These are phyloP conservation scores for Ogataea trehalophila DNA, from an alignment of 805 yeast species.

Conservation along the genomic window DNA sequence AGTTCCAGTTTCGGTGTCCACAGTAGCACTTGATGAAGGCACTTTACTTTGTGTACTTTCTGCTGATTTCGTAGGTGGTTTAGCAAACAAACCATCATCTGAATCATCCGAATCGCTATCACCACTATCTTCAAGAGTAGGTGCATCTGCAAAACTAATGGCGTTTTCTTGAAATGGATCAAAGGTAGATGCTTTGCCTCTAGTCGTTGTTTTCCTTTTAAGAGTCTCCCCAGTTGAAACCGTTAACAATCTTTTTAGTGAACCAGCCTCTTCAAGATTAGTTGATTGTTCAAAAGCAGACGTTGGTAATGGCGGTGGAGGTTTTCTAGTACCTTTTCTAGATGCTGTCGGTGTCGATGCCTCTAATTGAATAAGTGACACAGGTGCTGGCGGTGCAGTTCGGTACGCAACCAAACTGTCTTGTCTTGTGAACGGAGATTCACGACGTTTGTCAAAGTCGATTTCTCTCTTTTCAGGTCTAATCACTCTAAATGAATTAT, in stretches of 20 bases:
- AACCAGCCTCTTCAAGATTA: background rate
- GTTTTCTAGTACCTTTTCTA: conserved; percentile 16
- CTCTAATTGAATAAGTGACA: conserved; percentile 40
- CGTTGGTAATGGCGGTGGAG: conserved; percentile 22
- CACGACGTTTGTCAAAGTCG: conserved; percentile 74
- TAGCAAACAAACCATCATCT: conserved; percentile 60
- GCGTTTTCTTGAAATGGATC: conserved; percentile 68
- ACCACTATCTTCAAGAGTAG: conserved; percentile 37
- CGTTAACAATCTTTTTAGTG: conserved; percentile 4
- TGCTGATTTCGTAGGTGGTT: conserved; percentile 30
- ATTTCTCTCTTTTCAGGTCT: conserved; percentile 66
- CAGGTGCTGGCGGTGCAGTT: conserved; percentile 69
- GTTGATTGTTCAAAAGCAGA: background rate
- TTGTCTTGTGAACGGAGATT: conserved; percentile 59
- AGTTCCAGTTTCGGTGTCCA: background rate
- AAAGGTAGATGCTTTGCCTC: conserved; percentile 4
- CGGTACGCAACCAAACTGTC: conserved; percentile 59
- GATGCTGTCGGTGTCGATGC: conserved; percentile 5
- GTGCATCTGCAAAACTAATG: conserved; percentile 72
- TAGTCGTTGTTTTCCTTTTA: conserved; percentile 10
- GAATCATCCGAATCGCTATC: conserved; percentile 37
- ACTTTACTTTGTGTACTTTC: conserved; percentile 5
- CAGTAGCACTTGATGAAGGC: conserved; percentile 1
- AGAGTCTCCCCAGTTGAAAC: conserved; percentile 12
- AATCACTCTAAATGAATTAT: conserved; percentile 58